Evolutionary conservation across 768 basidiomycete genomes (phyloP).

Genomic region (Hydnomerulius pinastri): DNA sequence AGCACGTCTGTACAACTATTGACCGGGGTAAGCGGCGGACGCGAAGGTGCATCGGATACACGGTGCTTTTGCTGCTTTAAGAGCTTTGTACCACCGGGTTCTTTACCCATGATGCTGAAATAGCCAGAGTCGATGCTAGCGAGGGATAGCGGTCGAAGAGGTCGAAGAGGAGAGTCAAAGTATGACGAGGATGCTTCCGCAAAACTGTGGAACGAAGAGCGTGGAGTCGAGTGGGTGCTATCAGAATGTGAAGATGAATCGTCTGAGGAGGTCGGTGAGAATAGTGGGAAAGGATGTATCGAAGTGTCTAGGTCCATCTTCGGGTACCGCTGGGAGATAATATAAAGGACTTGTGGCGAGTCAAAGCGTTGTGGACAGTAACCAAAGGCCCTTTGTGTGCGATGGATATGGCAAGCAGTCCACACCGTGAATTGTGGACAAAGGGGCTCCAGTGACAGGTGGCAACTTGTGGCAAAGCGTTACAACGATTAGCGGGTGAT

Average conservation of each 20-base stretch:
- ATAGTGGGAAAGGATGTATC: conserved; percentile 11
- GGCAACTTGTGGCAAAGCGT: conserved; percentile 4
- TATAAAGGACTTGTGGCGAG: conserved; percentile 4
- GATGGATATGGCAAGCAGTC: background rate
- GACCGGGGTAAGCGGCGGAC: conserved; percentile 10
- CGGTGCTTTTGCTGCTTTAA: conserved; percentile 9
- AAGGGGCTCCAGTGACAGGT: conserved; percentile 13
- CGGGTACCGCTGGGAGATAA: conserved; percentile 9
- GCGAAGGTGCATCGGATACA: conserved; percentile 9
- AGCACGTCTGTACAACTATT: conserved; percentile 1
- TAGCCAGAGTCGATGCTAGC: conserved; percentile 32
- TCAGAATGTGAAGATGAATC: conserved; percentile 9
- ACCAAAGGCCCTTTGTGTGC: conserved; percentile 28
- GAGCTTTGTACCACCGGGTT: conserved; percentile 10
- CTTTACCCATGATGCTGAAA: conserved; percentile 27
- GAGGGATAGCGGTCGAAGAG: conserved; percentile 21
- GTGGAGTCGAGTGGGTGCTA: conserved; percentile 19
- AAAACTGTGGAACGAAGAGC: conserved; percentile 17
- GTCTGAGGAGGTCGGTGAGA: conserved; percentile 15
- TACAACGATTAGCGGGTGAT: background rate
- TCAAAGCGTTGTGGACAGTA: conserved; percentile 26
- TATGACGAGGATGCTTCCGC: conserved; percentile 2
- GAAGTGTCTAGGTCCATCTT: conserved; percentile 20
- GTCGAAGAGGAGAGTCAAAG: conserved; percentile 11
- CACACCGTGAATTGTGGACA: conserved; percentile 14